These are phyloP conservation scores for Trypanosoma brucei DNA, from an alignment of 208 protist species.

Conservation along the genomic window DNA sequence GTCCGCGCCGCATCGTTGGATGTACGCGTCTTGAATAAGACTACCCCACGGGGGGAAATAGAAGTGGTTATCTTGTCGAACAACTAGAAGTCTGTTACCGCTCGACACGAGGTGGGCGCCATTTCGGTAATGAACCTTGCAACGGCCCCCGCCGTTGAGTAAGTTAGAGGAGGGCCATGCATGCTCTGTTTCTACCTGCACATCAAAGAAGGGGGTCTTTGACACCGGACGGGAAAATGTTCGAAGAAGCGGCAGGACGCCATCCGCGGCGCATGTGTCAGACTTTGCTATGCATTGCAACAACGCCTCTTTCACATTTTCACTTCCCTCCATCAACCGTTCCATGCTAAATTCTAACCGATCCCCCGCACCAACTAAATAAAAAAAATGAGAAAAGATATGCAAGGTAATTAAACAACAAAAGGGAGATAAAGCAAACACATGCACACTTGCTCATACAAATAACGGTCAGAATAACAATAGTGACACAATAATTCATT, in stretches of 20 bases:
- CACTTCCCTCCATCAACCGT: too few relatives aligned
- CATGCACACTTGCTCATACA: too few relatives aligned
- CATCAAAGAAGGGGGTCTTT: slow-evolving; percentile 22
- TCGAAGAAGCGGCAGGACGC: slow-evolving; percentile 13
- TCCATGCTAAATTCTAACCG: too few relatives aligned
- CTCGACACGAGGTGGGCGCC: slow-evolving; percentile 25
- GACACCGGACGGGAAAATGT: slow-evolving; percentile 15
- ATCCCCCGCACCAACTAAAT: too few relatives aligned
- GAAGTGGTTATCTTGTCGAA: slow-evolving; percentile 28
- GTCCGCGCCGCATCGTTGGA: slow-evolving; percentile 11
- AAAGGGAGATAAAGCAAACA: too few relatives aligned
- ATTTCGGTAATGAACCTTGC: slow-evolving; percentile 10
- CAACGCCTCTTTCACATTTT: slow-evolving; percentile 4
- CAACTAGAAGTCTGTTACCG: slow-evolving; percentile 37
- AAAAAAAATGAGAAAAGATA: too few relatives aligned
- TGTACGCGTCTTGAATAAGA: slow-evolving; percentile 46
- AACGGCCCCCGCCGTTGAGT: slow-evolving; percentile 14
- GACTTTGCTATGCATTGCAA: slow-evolving; percentile 13
- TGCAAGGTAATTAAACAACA: too few relatives aligned
- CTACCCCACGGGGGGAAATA: slow-evolving; percentile 56
- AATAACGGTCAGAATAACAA: too few relatives aligned
- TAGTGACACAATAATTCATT: too few relatives aligned
- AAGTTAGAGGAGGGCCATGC: slow-evolving; percentile 25
- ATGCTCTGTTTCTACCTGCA: slow-evolving; percentile 18
- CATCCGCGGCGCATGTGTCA: neutral